phyloP scores from a whole-genome alignment of 805 yeast species.

The Sugiyamaella floridensis region DNA sequence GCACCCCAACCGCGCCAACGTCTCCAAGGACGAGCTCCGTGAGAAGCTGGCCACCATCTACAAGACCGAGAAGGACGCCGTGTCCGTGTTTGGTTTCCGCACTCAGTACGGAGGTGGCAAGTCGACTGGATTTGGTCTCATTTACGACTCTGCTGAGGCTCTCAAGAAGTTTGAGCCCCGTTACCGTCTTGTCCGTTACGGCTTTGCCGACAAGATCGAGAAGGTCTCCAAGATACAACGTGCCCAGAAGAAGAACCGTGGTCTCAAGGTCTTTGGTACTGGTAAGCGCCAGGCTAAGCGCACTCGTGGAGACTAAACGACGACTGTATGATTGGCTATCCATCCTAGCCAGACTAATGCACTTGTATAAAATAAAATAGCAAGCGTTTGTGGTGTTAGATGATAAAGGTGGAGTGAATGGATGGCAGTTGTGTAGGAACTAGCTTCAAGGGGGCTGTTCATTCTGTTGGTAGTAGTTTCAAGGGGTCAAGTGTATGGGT shows the following conservation, averaged over 20 bases:
- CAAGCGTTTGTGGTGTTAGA: not conserved
- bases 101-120: slow-evolving; percentile 99
- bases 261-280: slow-evolving; percentile 98
- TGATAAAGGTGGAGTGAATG: not conserved
- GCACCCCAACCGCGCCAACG: slow-evolving; percentile 99
- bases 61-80: slow-evolving; percentile 90
- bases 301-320: slow-evolving; percentile 21
- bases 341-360: not conserved
- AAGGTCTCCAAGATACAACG: slow-evolving; percentile 99
- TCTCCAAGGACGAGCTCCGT: slow-evolving; percentile 98
- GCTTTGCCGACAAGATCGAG: slow-evolving; percentile 92
- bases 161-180: slow-evolving; percentile 98
- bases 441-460: too few species aligned
- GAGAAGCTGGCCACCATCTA: slow-evolving; percentile 82
- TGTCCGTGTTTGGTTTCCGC: slow-evolving; percentile 98
- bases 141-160: slow-evolving; percentile 96
- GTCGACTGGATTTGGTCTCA: slow-evolving; percentile 98
- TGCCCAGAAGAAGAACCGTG: slow-evolving; percentile 99
- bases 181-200: slow-evolving; percentile 99
- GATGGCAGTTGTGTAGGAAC: not conserved
- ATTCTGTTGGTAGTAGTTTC: too few species aligned
- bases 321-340: slow-evolving; percentile 1
- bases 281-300: slow-evolving; percentile 85
- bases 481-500: too few species aligned
- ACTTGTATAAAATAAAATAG: not conserved